phyloP scores from a whole-genome alignment of 2,329 filamentous ascomycete species.

The Mycosphaerella arachidis region DNA sequence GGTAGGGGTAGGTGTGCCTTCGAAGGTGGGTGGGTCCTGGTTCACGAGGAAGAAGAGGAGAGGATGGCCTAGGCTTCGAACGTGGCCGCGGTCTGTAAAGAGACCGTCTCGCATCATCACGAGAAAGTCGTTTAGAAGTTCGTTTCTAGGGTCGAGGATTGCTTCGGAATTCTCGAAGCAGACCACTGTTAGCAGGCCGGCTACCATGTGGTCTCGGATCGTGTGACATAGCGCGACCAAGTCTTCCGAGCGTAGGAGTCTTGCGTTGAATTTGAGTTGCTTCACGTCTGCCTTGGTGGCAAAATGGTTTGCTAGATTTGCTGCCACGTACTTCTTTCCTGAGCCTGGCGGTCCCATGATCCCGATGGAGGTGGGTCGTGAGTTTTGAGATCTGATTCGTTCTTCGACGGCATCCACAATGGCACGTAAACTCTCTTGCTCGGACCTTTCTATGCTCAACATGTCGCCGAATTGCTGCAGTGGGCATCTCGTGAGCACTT shows the following conservation, averaged over 20 bases:
- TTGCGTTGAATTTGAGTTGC: slow-evolving; percentile 28
- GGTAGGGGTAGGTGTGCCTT: slow-evolving; percentile 26
- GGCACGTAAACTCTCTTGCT: slow-evolving; percentile 31
- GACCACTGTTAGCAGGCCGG: slow-evolving; percentile 26
- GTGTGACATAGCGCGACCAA: slow-evolving; percentile 29
- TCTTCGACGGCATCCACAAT: slow-evolving; percentile 30
- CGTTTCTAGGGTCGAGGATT: slow-evolving; percentile 24
- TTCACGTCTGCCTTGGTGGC: slow-evolving; percentile 20
- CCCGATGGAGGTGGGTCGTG: slow-evolving; percentile 30
- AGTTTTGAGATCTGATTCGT: slow-evolving; percentile 21
- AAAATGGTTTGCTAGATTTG: slow-evolving; percentile 28
- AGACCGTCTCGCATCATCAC: slow-evolving; percentile 30
- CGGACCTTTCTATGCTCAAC: slow-evolving; percentile 28
- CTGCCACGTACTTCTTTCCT: slow-evolving; percentile 33
- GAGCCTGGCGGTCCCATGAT: slow-evolving; percentile 29
- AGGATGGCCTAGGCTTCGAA: slow-evolving; percentile 26
- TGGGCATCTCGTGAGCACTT: slow-evolving; percentile 29
- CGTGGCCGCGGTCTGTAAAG: slow-evolving; percentile 29
- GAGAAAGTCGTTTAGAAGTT: slow-evolving; percentile 28
- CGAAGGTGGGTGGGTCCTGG: slow-evolving; percentile 24
- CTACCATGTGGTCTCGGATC: slow-evolving; percentile 29
- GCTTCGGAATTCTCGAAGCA: slow-evolving; percentile 32
- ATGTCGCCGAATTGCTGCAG: slow-evolving; percentile 27
- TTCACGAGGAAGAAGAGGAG: slow-evolving; percentile 33
- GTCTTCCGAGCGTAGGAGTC: slow-evolving; percentile 26